Evolutionary conservation across 164 flowering plant genomes (phyloP), one percentile per base, ranked within the genome.

Genomic region (Cinnamomum chago): DNA sequence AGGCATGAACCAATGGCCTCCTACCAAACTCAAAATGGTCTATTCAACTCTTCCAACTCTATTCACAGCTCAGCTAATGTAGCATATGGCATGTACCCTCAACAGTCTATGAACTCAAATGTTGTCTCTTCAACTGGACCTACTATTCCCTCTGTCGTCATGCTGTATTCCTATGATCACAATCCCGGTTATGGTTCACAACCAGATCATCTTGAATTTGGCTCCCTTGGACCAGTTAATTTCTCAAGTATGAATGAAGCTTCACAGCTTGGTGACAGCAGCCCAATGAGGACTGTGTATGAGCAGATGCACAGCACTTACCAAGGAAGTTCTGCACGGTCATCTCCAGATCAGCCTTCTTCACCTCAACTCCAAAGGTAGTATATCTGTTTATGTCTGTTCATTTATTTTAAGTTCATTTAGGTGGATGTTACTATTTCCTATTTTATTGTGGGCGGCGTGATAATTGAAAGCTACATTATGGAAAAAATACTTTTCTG

Each of bases 331-430:
- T 80, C 79, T 58, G 88, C 82, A 67, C 82, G 30, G 64, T 83
- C 94, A 77, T 85, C 98, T 22, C 93, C 93, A 47, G 98, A 95
- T 79, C 88, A 86, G 73, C 95, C 98, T 15, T 90, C 97, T 70
- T 90, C 95, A n/a, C 97, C 95, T 20, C 96, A 81, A 62, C 58
- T 81, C 67, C 85, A 79, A 72, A 87, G 97, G 95, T 93, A 88
- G 75, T 22, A 12, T 7, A 65, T 25, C 67, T 25, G 14, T 25
- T 23, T 22, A 12, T 6, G 22, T 65, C 67, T 25, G 14, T 65
- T 23, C 27, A 25, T 65, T 65, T 15, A 25, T 65, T 24, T 35
- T 40, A 40, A 40, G 47, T 40, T 40, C 47, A 40, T 40, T 40
- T 7, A 40, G 47, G 9, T 40, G 47, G 47, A 40, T 40, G 47